These are phyloP conservation scores for Crithidia acanthocephali DNA, from an alignment of 208 protist genomes.

Conservation along the genomic window DNA sequence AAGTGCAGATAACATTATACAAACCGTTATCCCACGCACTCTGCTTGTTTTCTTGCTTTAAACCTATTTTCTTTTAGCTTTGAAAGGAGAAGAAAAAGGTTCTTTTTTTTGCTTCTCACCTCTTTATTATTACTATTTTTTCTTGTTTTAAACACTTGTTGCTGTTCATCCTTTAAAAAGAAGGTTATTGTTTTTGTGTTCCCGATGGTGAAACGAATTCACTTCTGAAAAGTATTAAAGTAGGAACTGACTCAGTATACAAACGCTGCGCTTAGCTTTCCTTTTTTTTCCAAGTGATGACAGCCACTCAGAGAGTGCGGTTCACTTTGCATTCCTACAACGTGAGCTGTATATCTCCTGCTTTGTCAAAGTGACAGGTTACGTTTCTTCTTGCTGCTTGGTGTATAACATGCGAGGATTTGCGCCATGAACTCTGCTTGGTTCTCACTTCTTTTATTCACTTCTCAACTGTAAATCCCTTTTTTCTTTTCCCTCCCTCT, in stretches of 20 bases:
- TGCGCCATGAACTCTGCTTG: background rate
- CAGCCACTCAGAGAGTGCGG: too few relatives aligned
- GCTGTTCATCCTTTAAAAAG: background rate
- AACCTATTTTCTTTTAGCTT: background rate
- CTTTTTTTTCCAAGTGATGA: too few relatives aligned
- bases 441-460: background rate
- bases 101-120: background rate
- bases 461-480: background rate
- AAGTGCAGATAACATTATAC: slow-evolving; percentile 1
- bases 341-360: too few relatives aligned
- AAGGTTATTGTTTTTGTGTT: too few relatives aligned
- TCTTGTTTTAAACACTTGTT: slow-evolving; percentile 10
- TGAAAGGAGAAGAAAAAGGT: background rate
- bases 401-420: too few relatives aligned
- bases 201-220: too few relatives aligned
- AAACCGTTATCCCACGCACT: background rate
- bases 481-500: slow-evolving; percentile 7
- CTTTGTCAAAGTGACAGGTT: too few relatives aligned
- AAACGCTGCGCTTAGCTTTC: too few relatives aligned
- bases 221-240: too few relatives aligned
- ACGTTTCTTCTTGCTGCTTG: too few relatives aligned
- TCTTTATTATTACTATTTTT: background rate
- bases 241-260: too few relatives aligned
- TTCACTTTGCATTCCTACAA: too few relatives aligned
- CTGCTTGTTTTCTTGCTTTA: slow-evolving; percentile 1